These are phyloP conservation scores for Claviceps digitariae DNA, from an alignment of 2,329 filamentous ascomycete species.

Conservation along the genomic window DNA sequence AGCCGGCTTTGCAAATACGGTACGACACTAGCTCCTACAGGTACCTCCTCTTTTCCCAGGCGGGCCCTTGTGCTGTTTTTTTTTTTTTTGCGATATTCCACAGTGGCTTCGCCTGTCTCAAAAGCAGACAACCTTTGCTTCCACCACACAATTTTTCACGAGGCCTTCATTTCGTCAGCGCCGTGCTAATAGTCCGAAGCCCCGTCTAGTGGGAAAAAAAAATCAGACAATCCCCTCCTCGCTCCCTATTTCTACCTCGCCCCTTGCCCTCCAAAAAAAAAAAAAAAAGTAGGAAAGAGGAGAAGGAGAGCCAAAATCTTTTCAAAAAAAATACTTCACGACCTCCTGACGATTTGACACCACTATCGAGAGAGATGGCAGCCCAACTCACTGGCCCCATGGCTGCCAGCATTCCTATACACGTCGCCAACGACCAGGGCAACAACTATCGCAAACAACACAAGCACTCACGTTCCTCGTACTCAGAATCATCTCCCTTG, in stretches of 20 bases:
- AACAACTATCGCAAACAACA: slow-evolving; percentile 30
- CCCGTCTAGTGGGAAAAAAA: too few relatives aligned
- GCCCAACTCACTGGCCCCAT: slow-evolving; percentile 26
- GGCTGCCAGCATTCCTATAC: slow-evolving; percentile 24
- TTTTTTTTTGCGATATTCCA: slow-evolving; percentile 4
- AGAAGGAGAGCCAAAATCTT: too few relatives aligned
- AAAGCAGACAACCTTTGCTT: slow-evolving; percentile 6
- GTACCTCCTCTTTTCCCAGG: slow-evolving; percentile 5
- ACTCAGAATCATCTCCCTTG: slow-evolving; percentile 45
- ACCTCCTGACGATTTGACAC: neutral
- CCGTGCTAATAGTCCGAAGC: neutral
- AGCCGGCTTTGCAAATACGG: neutral
- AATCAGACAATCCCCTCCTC: too few relatives aligned
- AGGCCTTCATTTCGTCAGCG: neutral
- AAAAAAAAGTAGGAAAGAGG: too few relatives aligned
- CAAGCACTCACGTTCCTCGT: slow-evolving; percentile 49
- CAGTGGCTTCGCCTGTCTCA: slow-evolving; percentile 15
- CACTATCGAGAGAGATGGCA: slow-evolving; percentile 20
- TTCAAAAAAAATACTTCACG: too few relatives aligned
- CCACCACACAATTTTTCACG: neutral
- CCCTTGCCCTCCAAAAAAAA: neutral
- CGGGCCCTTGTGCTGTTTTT: slow-evolving; percentile 7
- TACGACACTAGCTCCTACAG: slow-evolving; percentile 6
- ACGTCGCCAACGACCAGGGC: slow-evolving; percentile 22
- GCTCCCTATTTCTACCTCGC: too few relatives aligned